Conservation (phyloP, 768 basidiomycete genomes). For the Pleurotus pulmonarius region DNA sequence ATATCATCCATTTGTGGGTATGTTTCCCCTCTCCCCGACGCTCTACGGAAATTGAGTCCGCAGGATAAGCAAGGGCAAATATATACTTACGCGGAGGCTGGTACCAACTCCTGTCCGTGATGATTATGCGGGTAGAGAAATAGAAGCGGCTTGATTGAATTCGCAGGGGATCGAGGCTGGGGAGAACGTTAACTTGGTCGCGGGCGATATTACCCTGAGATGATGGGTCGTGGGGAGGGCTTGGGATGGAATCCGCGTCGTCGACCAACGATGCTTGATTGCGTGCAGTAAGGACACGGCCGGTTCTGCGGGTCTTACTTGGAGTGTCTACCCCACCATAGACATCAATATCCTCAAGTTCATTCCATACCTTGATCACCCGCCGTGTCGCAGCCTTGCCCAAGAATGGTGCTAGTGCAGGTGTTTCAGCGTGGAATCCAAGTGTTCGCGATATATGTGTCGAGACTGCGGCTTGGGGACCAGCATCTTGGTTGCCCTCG, state of each 20-base stretch:
- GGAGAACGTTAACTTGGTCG: neutral
- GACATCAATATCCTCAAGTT: slow-evolving; percentile 35
- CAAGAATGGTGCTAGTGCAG: slow-evolving; percentile 45
- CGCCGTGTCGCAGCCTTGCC: slow-evolving; percentile 39
- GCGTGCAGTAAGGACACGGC: slow-evolving; percentile 20
- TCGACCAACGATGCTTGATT: slow-evolving; percentile 27
- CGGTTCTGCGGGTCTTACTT: neutral
- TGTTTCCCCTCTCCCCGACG: slow-evolving; percentile 24
- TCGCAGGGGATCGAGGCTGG: neutral
- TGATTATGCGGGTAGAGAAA: slow-evolving; percentile 40
- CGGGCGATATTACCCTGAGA: neutral
- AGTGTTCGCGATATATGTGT: slow-evolving; percentile 36
- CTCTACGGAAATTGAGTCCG: slow-evolving; percentile 16
- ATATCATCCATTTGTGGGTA: slow-evolving; percentile 56
- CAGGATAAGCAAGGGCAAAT: neutral
- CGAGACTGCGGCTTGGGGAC: slow-evolving; percentile 1
- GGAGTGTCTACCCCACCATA: slow-evolving; percentile 16
- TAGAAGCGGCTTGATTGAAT: slow-evolving; percentile 30
- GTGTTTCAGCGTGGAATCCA: slow-evolving; percentile 46
- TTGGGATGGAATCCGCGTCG: neutral
- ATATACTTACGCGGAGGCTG: slow-evolving; percentile 34
- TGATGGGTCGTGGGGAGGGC: neutral
- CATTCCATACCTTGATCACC: slow-evolving; percentile 37
- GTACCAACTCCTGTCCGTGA: slow-evolving; percentile 47
- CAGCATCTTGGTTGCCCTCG: neutral